Percentiles rank a stretch among this genome's conserved stretches.
phyloP scores from a whole-genome alignment of 1,139 yeast genomes.

The Suhomyces maxii region DNA sequence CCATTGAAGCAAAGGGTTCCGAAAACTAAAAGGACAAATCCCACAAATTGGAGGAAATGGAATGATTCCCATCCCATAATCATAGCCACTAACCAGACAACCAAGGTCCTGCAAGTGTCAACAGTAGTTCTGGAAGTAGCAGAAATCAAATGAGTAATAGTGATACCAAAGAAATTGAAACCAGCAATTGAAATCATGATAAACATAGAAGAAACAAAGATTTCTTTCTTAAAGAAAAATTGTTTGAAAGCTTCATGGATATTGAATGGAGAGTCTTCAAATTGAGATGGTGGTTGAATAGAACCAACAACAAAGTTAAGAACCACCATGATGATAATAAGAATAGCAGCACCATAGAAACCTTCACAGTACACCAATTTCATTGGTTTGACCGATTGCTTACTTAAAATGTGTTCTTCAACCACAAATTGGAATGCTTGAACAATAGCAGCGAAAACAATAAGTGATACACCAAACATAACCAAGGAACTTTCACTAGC shows the following conservation, averaged over 20 bases:
- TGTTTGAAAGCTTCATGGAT: conserved; percentile 51
- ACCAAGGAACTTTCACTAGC: conserved; percentile 25
- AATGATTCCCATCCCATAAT: conserved; percentile 78
- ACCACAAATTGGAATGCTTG: conserved; percentile 77
- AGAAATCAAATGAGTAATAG: conserved; percentile 63
- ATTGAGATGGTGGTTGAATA: conserved; percentile 29
- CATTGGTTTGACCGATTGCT: conserved; percentile 58
- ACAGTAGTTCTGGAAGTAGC: conserved; percentile 82
- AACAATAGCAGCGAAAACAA: conserved; percentile 62
- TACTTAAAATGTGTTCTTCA: conserved; percentile 67
- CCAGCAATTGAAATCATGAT: conserved; percentile 73
- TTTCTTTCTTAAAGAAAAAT: conserved; percentile 40
- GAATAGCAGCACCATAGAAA: conserved; percentile 55
- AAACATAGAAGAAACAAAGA: conserved; percentile 55
- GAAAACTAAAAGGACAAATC: conserved; percentile 62
- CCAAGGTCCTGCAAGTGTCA: conserved; percentile 73
- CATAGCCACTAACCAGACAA: conserved; percentile 77
- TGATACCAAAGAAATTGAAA: conserved; percentile 74
- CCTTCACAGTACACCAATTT: conserved; percentile 78
- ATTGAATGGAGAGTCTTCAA: conserved; percentile 56
- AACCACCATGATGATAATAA: conserved; percentile 44
- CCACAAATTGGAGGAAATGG: conserved; percentile 58
- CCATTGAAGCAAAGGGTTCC: conserved; percentile 80
- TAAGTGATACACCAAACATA: conserved; percentile 56
- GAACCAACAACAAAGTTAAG: conserved; percentile 45